A percentile compares a stretch with the other conserved stretches of the same genome.
Conservation (phyloP, 2,329 filamentous ascomycete species). For the Pseudogymnoascus sp. region DNA sequence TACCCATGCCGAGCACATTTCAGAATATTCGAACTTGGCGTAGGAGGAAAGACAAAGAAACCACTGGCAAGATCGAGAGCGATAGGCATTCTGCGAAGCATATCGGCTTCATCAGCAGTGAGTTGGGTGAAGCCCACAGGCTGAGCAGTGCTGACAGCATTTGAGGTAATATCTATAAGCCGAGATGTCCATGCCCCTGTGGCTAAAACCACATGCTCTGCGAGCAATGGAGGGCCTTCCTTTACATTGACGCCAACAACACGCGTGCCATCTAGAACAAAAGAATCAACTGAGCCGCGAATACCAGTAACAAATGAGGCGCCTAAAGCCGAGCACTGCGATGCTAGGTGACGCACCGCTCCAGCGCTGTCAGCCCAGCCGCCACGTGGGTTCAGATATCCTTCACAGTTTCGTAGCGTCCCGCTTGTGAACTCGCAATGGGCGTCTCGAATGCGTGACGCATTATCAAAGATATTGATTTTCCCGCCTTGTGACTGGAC, state of each 20-base stretch:
- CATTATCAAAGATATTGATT: background rate
- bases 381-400: background rate
- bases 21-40: slow-evolving; percentile 40
- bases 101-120: slow-evolving; percentile 55
- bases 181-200: slow-evolving; percentile 8
- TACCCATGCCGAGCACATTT: slow-evolving; percentile 57
- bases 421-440: background rate
- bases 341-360: background rate
- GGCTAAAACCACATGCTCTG: slow-evolving; percentile 3
- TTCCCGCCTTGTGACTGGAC: background rate
- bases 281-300: slow-evolving; percentile 11
- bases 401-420: background rate
- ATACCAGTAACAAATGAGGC: slow-evolving; percentile 40
- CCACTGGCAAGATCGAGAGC: slow-evolving; percentile 62
- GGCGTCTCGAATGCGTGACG: background rate
- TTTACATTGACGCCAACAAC: slow-evolving; percentile 30
- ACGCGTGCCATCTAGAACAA: background rate
- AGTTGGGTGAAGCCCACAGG: slow-evolving; percentile 59
- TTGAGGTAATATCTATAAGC: slow-evolving; percentile 39
- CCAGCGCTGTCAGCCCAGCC: slow-evolving; percentile 23
- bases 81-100: slow-evolving; percentile 59
- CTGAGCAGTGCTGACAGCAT: slow-evolving; percentile 57
- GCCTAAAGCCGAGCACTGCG: slow-evolving; percentile 23
- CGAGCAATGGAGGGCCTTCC: slow-evolving; percentile 29
- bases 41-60: slow-evolving; percentile 65